phyloP scores from a whole-genome alignment of 2,329 filamentous ascomycete genomes.

The Fusarium liriodendri region DNA sequence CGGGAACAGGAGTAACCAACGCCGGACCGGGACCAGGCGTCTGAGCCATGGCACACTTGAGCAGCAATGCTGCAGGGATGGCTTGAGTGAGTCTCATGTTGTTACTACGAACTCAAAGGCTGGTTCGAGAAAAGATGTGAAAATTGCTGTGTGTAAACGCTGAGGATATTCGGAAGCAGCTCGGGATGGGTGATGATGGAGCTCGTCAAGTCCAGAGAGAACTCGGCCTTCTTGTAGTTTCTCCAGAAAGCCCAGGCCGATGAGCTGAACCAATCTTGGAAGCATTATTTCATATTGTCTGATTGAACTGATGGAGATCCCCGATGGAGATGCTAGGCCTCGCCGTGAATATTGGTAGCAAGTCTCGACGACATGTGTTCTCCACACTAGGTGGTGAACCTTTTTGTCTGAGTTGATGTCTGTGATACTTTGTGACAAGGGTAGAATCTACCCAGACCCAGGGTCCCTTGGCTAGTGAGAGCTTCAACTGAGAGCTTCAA shows the following conservation, averaged over 20 bases:
- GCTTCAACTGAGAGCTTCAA: no score
- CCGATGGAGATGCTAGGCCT: constrained; percentile 8
- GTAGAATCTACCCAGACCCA: neutral
- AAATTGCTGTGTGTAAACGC: neutral
- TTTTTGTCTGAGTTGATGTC: neutral
- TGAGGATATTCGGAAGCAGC: neutral
- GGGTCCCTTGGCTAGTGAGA: neutral
- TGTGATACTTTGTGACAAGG: neutral
- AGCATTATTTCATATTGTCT: neutral
- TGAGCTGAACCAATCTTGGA: neutral
- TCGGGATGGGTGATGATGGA: neutral
- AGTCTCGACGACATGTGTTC: neutral
- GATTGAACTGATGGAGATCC: neutral
- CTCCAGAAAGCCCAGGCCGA: neutral
- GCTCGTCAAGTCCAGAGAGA: neutral
- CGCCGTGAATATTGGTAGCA: neutral
- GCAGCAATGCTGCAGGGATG: constrained; percentile 12
- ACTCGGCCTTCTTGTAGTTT: neutral
- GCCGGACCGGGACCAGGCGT: neutral
- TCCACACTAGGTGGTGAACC: neutral
- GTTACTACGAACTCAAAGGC: neutral
- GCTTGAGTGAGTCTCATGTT: constrained; percentile 15
- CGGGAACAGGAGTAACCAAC: neutral
- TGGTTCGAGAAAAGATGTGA: neutral
- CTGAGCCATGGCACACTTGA: constrained; percentile 7